phyloP scores from a whole-genome alignment of 306 rosid genomes.

The Benincasa hispida region DNA sequence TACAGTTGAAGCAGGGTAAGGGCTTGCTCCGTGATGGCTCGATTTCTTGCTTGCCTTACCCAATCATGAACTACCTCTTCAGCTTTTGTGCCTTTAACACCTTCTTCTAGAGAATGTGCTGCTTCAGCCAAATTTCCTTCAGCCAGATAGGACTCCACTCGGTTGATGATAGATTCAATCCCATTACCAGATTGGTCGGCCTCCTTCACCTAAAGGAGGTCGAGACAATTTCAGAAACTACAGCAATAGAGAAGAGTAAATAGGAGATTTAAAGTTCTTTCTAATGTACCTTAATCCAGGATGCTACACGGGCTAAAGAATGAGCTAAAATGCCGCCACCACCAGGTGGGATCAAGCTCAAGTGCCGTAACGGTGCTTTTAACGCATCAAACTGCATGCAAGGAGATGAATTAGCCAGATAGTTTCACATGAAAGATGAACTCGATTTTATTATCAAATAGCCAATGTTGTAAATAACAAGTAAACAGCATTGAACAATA shows the following conservation, averaged over 20 bases:
- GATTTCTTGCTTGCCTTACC: constrained; percentile 67
- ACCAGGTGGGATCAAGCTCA: constrained; percentile 64
- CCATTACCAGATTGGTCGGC: constrained; percentile 67
- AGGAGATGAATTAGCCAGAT: constrained; percentile 19
- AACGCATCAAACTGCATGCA: constrained; percentile 64
- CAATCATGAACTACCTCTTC: constrained; percentile 57
- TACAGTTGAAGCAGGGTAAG: constrained; percentile 65
- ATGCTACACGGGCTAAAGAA: constrained; percentile 66
- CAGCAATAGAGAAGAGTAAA: background rate
- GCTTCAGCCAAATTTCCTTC: constrained; percentile 85
- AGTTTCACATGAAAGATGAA: background rate
- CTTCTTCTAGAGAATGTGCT: constrained; percentile 77
- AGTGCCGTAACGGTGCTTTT: constrained; percentile 60
- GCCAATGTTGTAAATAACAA: background rate
- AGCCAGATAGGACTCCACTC: constrained; percentile 64
- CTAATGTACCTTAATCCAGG: constrained; percentile 68
- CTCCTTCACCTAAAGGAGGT: constrained; percentile 54
- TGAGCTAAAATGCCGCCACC: constrained; percentile 79
- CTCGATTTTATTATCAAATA: background rate
- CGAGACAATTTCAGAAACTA: background rate
- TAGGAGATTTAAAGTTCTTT: background rate
- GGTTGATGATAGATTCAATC: constrained; percentile 70
- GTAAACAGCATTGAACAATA: background rate
- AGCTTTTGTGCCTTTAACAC: constrained; percentile 66
- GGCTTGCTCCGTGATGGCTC: constrained; percentile 96